phyloP scores from a whole-genome alignment of 805 yeast genomes.

The Metschnikowia kofuensis region DNA sequence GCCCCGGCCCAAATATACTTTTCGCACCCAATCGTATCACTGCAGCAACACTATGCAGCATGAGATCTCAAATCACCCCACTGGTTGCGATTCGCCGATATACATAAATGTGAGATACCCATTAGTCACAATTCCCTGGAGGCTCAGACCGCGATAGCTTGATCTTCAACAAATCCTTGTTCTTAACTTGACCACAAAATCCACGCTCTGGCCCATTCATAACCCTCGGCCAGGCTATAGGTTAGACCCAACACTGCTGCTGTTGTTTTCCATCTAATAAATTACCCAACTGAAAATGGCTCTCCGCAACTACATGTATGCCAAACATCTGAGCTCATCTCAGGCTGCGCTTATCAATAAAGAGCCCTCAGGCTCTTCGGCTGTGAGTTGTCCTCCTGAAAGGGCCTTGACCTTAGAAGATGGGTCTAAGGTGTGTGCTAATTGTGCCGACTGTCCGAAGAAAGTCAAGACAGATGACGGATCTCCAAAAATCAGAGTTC shows the following conservation, averaged over 20 bases:
- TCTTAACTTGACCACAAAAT: no score
- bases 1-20: not conserved
- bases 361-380: constrained; percentile 3
- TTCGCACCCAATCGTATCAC: constrained; percentile 12
- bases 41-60: not conserved
- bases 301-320: constrained; percentile 40
- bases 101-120: no score
- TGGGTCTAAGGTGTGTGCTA: constrained; percentile 25
- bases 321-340: constrained; percentile 31
- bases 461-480: constrained; percentile 13
- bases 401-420: constrained; percentile 19
- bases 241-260: no score
- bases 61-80: constrained; percentile 3
- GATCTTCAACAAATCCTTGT: no score
- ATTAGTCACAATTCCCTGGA: no score
- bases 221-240: no score
- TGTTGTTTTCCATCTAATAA: no score
- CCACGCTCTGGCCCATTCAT: no score
- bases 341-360: constrained; percentile 18
- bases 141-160: no score
- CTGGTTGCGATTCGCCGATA: not conserved
- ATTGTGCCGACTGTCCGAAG: constrained; percentile 31
- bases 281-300: constrained; percentile 25
- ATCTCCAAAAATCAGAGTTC: constrained; percentile 12
- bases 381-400: constrained; percentile 9